A percentile compares a stretch with the other conserved stretches of the same genome.
These are phyloP conservation scores for Sutorius eximius DNA, from an alignment of 1,284 basidiomycete genomes.

Conservation along the genomic window DNA sequence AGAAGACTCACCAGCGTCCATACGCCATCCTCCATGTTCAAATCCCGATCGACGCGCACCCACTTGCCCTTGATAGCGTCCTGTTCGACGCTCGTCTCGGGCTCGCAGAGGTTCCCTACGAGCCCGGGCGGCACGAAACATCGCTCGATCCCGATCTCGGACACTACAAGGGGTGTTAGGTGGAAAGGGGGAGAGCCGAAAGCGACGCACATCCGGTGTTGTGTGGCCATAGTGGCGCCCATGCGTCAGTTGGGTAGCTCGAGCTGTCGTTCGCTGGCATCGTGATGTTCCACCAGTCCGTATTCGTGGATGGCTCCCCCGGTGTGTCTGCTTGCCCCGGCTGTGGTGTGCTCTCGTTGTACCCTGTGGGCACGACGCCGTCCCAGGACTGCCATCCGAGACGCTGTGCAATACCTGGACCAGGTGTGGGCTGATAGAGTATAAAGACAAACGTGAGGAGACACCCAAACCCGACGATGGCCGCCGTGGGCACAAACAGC, in stretches of 20 bases:
- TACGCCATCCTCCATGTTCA: conserved; percentile 68
- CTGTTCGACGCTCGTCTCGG: conserved; percentile 65
- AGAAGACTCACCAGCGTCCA: conserved; percentile 51
- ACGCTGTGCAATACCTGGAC: conserved; percentile 69
- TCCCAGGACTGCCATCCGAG: conserved; percentile 96
- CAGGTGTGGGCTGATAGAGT: conserved; percentile 70
- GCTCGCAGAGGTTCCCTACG: conserved; percentile 60
- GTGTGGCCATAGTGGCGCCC: conserved; percentile 79
- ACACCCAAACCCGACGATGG: conserved; percentile 64
- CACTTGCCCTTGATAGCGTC: conserved; percentile 84
- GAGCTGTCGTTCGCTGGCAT: conserved; percentile 40
- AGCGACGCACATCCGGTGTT: conserved; percentile 69
- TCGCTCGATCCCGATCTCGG: conserved; percentile 73
- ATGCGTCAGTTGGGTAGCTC: conserved; percentile 78
- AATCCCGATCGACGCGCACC: conserved; percentile 79
- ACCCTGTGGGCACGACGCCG: conserved; percentile 39
- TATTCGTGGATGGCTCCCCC: conserved; percentile 13
- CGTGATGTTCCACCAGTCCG: conserved; percentile 75
- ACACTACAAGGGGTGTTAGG: conserved; percentile 46
- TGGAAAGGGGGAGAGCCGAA: no score
- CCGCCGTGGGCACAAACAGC: conserved; percentile 55
- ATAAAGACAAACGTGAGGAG: conserved; percentile 75
- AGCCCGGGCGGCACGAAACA: conserved; percentile 69
- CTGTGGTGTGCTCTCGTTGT: conserved; percentile 11
- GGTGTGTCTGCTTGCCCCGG: conserved; percentile 13